Conservation (phyloP, 164 flowering plant species). For the Liquidambar formosana region DNA sequence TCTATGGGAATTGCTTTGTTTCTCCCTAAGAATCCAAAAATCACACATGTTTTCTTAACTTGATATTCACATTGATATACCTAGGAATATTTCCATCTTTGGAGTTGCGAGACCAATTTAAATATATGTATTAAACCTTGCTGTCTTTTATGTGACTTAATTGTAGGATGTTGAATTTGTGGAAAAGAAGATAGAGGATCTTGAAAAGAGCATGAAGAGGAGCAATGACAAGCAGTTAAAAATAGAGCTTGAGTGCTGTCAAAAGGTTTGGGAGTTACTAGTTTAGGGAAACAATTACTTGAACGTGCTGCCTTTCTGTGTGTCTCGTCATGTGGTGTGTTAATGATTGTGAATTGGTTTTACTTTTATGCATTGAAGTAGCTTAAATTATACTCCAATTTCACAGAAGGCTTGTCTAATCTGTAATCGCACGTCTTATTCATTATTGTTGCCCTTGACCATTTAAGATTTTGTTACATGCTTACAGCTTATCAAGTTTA, state of each 20-base stretch:
- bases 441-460: too few relatives aligned
- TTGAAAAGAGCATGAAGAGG: conserved; percentile 99
- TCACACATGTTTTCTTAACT: background rate
- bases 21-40: background rate
- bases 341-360: background rate
- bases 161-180: conserved; percentile 88
- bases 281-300: background rate
- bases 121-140: background rate
- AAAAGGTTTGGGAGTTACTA: conserved; percentile 45
- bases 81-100: background rate
- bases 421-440: too few relatives aligned
- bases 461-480: too few relatives aligned
- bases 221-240: conserved; percentile 98
- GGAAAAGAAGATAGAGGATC: conserved; percentile 80
- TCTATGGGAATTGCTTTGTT: background rate
- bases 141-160: background rate
- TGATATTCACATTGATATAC: background rate
- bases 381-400: background rate
- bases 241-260: conserved; percentile 79
- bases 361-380: background rate
- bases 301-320: background rate
- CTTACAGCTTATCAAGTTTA: too few relatives aligned
- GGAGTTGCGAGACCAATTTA: background rate
- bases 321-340: background rate
- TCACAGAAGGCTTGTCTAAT: too few relatives aligned